Evolutionary conservation across 768 basidiomycete genomes (phyloP), one percentile per base, ranked within the genome.

Genomic region (Serendipita sp.): DNA sequence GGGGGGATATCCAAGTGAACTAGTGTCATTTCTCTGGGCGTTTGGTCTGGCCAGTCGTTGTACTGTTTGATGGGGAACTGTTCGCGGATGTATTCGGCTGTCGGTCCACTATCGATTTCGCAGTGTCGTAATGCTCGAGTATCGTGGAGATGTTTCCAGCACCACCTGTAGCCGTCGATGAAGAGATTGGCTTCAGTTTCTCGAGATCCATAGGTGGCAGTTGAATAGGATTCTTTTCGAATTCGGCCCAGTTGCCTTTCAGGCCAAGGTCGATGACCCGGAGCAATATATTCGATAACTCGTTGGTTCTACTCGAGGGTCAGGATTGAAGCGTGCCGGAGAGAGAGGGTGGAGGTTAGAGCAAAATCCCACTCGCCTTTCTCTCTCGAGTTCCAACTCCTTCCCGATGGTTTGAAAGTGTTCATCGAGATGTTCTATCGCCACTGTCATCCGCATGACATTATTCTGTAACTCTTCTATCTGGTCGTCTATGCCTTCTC

Each of bases 401-500:
- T 68, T 69, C 46, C 72, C 68, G n/a, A 85, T 67, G 18, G 69
- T 70, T 15, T 79, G 76, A 11, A 84, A 71, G 3, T 75, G 16
- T 30, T 66, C 32, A 8, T 51, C 45, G 32, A 65, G n/a, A 28
- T 38, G 63, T 3, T 68, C 64, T 34, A 70, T 65, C 44, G 56
- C 73, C 28, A 73, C 72, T 15, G 75, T 74, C 32, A 90, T 70
- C 23, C 78, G 78, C 48, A 75, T 70, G 1, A 91, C 70, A 2
- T 75, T 74, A 3, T 70, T 73, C 13, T 76, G 74, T 1, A 91
- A 77, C 1, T 78, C 77, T 3, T 88, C 86, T 32, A 91, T 75
- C 65, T 80, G 78, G 63, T 91, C 89, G 67, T 88, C 83, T 5
- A 91, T 84, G 56, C 75, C 76, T 68, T 85, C 87, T 51, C 88